A percentile compares a stretch with the other conserved stretches of the same genome.
Conservation (phyloP, 2,329 filamentous ascomycete genomes). For the Dactylellina parvicollis region DNA sequence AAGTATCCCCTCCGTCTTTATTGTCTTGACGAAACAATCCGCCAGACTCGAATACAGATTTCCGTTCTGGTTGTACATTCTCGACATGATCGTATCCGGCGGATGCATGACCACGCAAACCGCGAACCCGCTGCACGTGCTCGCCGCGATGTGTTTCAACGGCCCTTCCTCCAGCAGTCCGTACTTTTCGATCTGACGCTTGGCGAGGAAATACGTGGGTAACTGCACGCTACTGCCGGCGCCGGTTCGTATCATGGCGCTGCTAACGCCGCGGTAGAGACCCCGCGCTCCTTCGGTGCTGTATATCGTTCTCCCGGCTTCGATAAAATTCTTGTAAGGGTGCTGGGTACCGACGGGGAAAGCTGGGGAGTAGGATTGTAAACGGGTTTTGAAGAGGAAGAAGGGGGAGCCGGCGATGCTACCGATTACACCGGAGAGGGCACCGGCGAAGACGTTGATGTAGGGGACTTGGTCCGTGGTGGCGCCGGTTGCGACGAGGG, state of each 20-base stretch:
- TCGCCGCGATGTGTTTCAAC: slow-evolving; percentile 86
- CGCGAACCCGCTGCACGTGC: slow-evolving; percentile 89
- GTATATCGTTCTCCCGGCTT: slow-evolving; percentile 85
- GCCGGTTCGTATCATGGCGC: slow-evolving; percentile 94
- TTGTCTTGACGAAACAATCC: slow-evolving; percentile 89
- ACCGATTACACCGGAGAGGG: slow-evolving; percentile 86
- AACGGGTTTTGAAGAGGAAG: slow-evolving; percentile 95
- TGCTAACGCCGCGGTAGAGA: slow-evolving; percentile 87
- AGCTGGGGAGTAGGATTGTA: slow-evolving; percentile 93
- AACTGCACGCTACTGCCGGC: slow-evolving; percentile 96
- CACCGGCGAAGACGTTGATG: slow-evolving; percentile 93
- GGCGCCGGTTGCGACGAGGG: slow-evolving; percentile 76
- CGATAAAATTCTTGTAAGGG: slow-evolving; percentile 82
- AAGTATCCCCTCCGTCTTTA: slow-evolving; percentile 87
- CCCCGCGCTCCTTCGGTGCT: slow-evolving; percentile 78
- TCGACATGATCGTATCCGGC: slow-evolving; percentile 97
- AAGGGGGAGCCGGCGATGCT: slow-evolving; percentile 94
- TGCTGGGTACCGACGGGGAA: slow-evolving; percentile 97
- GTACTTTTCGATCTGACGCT: slow-evolving; percentile 82
- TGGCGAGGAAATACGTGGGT: slow-evolving; percentile 98
- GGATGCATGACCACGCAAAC: slow-evolving; percentile 99
- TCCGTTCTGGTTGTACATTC: slow-evolving; percentile 98
- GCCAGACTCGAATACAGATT: slow-evolving; percentile 95
- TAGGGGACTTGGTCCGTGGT: slow-evolving; percentile 80
- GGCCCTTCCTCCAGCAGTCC: slow-evolving; percentile 90